Base-by-base conservation (phyloP, 495 filamentous ascomycete genomes). In the Barbatosphaeria neglecta region DNA sequence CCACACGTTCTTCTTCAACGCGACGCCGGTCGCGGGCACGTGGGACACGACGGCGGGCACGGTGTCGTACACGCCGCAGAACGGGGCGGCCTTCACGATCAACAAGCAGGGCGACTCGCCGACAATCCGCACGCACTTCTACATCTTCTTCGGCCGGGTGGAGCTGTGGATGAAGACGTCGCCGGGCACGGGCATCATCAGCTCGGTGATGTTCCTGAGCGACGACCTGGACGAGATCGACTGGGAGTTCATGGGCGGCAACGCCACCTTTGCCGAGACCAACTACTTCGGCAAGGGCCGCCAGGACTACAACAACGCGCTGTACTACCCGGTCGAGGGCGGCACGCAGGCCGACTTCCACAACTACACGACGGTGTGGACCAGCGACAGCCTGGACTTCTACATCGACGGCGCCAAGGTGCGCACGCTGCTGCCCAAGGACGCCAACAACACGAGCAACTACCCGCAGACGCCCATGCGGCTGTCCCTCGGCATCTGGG, bases 221-320 rank as follows among this genome's bases (percentile, higher is more conserved):
- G 88, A 93, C 52, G 80, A 85, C 52, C 70, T 93, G 17, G 89
- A 95, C 57, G 89, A 95, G 58, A 83, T 95, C 46, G 89, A 94
- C 62, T 90, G 83, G 82, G 88, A 90, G 59, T 90, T 85, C 68
- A 73, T 86, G 17, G 84, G 86, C 40, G 78, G 73, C 23, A 78
- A 86, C 53, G 59, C 64, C 37, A 69, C 66, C 38, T 58, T 72
- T 20, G 84, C 78, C 15, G 78, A 85, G 54, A 89, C 72, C 67
- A 93, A 93, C 66, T 94, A 87, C 57, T 95, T 88, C 52, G 87
- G 88, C 55, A 90, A 92, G 61, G 87, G 86, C 31, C 8, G 13
- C 6, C 39, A 41, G 39, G 39, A 41, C 39, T 41, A 24, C 19
- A 39, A 50, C 49, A 88, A 86, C 37, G 84, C 75, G 44, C 69